Evolutionary conservation across 176 grass and related monocot species (phyloP).

Genomic region (Bothriochloa decipiens): DNA sequence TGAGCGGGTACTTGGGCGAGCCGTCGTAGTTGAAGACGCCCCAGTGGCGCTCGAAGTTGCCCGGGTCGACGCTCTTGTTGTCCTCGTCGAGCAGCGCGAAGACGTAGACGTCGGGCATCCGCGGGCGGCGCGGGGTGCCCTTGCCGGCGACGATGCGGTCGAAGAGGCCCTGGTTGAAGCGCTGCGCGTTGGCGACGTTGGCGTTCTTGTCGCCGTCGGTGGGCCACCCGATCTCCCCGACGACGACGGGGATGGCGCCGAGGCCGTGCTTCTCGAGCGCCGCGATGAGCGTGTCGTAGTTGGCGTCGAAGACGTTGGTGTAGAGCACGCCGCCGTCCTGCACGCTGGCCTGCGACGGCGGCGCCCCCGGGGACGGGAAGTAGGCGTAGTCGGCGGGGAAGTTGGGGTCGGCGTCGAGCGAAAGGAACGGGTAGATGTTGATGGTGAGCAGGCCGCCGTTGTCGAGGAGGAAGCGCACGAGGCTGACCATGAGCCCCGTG

Average conservation of each 20-base stretch:
- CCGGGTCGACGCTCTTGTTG: conserved; percentile 77
- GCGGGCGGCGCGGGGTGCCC: conserved; percentile 67
- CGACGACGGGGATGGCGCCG: conserved; percentile 61
- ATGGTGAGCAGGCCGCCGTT: conserved; percentile 68
- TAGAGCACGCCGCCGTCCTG: conserved; percentile 74
- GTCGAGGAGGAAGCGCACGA: conserved; percentile 77
- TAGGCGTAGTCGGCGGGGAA: conserved; percentile 90
- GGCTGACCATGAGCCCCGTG: conserved; percentile 60
- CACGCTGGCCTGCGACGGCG: conserved; percentile 47
- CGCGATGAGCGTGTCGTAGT: conserved; percentile 93
- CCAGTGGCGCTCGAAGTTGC: conserved; percentile 98
- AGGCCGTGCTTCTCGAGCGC: conserved; percentile 90
- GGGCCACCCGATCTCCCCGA: conserved; percentile 98
- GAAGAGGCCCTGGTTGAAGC: conserved; percentile 94
- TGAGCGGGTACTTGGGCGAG: conserved; percentile 65
- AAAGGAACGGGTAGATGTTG: conserved; percentile 99
- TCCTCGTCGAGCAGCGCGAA: conserved; percentile 94
- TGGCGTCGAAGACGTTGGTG: conserved; percentile 95
- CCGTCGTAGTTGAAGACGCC: conserved; percentile 98
- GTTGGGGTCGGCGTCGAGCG: conserved; percentile 70
- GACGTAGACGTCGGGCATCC: conserved; percentile 86
- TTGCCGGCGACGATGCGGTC: conserved; percentile 64
- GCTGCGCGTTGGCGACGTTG: conserved; percentile 48
- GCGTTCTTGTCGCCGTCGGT: conserved; percentile 84
- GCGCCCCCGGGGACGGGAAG: conserved; percentile 59